Conservation (phyloP, 1,284 basidiomycete species). For the Hymenochaete sp. region DNA sequence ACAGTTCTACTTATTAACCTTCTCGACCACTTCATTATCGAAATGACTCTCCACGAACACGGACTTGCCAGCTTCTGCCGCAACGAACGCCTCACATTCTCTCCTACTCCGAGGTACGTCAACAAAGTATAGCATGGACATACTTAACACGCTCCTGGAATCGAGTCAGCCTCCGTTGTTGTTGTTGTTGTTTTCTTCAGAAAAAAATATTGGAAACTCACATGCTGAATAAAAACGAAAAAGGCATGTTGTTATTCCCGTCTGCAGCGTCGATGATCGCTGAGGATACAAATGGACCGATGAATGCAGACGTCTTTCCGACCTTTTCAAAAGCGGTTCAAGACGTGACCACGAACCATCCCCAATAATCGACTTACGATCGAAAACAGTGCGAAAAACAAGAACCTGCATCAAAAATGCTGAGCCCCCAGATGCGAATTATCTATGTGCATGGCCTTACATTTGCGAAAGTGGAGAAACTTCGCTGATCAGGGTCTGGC, state of each 20-base stretch:
- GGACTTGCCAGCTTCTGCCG: slow-evolving; percentile 44
- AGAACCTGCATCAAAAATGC: slow-evolving; percentile 39
- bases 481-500: slow-evolving; percentile 80
- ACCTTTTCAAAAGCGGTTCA: slow-evolving; percentile 32
- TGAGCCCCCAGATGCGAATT: neutral
- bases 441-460: slow-evolving; percentile 32
- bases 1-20: too few species aligned
- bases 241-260: slow-evolving; percentile 75
- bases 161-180: slow-evolving; percentile 3
- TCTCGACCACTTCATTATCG: slow-evolving; percentile 2
- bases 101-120: slow-evolving; percentile 60
- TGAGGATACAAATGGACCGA: slow-evolving; percentile 70
- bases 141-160: slow-evolving; percentile 50
- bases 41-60: slow-evolving; percentile 31
- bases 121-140: slow-evolving; percentile 57
- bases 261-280: slow-evolving; percentile 62
- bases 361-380: slow-evolving; percentile 36
- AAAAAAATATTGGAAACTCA: slow-evolving; percentile 28
- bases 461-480: slow-evolving; percentile 69
- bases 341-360: neutral
- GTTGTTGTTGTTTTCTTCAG: neutral
- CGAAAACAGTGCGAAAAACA: slow-evolving; percentile 73
- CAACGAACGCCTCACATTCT: slow-evolving; percentile 58
- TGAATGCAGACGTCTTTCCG: slow-evolving; percentile 75
- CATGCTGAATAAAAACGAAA: slow-evolving; percentile 71